Base-by-base conservation (phyloP, 2,329 filamentous ascomycete genomes). In the Phymatotrichopsis omnivora region DNA sequence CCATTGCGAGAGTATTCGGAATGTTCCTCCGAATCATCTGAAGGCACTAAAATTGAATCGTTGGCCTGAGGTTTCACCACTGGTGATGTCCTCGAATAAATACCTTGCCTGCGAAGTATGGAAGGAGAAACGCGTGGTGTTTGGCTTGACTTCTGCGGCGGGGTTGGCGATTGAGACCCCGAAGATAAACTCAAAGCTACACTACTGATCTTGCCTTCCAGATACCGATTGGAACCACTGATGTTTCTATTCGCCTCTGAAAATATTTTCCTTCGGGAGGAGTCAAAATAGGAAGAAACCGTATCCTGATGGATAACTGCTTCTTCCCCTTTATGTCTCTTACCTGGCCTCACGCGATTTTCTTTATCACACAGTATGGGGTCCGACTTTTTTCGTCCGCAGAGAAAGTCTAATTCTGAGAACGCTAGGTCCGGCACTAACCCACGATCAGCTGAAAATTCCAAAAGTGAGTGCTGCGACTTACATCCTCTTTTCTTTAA, bases 361-460 rank as follows among this genome's bases (percentile, higher is more conserved):
- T 23, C 37, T 36, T 45, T 45, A 16, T 10, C n/a, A 19, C 45
- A 36, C 23, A 27, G 16, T 24, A 20, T 35, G 25, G 12, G n/a
- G n/a, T n/a, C n/a, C n/a, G n/a, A n/a, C n/a, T 11, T 6, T 24
- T 20, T 32, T 29, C 29, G 23, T 8, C 7, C 1, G 16, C 19
- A 17, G 22, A 70, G 60, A 50, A 72, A 69, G 7, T 63, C 58
- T 66, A 74, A 71, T 39, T 70, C 64, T 20, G 72, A 72, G 51
- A 74, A 76, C 1, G 64, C 63, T 14, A 76, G 63, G 48, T 76
- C 72, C 4, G 67, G 60, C 22, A 74, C 74, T 75, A 47, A 22
- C n/a, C 17, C 4, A 20, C n/a, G 22, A 32, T 39, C 8, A 44
- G 28, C 17, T 20, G 12, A 12, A 11, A 14, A 5, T 6, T 16